These are phyloP conservation scores for Paspalum vaginatum DNA, from an alignment of 176 grass and related monocot species.

Conservation along the genomic window DNA sequence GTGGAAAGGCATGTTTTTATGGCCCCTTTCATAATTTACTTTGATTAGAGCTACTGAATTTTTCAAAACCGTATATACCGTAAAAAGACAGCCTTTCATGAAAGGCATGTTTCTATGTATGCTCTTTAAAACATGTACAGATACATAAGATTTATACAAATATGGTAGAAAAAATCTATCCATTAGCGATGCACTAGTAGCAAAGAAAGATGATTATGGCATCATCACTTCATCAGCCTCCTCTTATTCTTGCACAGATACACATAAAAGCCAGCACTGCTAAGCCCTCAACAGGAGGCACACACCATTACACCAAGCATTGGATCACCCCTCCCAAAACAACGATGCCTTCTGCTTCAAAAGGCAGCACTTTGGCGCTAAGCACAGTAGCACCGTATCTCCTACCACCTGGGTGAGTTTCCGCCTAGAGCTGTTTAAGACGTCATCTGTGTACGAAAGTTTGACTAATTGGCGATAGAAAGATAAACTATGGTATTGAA, in stretches of 20 bases:
- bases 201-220: neutral
- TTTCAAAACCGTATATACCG: neutral
- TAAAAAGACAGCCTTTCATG: neutral
- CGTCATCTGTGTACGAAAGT: neutral
- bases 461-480: neutral
- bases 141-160: slow-evolving; percentile 1
- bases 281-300: neutral
- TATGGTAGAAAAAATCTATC: neutral
- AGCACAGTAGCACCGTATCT: neutral
- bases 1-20: neutral
- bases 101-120: neutral
- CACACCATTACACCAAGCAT: neutral
- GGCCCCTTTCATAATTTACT: neutral
- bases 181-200: neutral
- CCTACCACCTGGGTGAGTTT: neutral
- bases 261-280: neutral
- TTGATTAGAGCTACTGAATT: neutral
- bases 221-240: neutral
- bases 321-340: neutral
- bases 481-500: neutral
- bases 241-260: neutral
- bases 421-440: neutral
- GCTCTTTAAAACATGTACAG: neutral
- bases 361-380: neutral
- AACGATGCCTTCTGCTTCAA: neutral